Percentiles rank a stretch among this genome's conserved stretches.
phyloP scores from a whole-genome alignment of 495 filamentous ascomycete species.

The Penicillium flavigenum region DNA sequence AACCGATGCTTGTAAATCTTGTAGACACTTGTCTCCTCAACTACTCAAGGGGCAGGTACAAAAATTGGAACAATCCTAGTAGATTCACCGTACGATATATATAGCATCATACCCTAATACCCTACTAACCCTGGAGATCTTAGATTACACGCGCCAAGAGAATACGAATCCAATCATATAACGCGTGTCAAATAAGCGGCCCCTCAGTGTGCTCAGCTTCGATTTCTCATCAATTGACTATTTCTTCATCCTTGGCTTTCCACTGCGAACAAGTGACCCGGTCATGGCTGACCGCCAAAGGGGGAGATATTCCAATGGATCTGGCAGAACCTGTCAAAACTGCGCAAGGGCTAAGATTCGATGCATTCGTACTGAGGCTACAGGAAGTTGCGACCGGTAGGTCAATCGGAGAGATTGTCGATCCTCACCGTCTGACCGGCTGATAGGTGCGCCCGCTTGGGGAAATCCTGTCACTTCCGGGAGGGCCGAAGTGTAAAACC shows the following conservation, averaged over 20 bases:
- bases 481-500: neutral
- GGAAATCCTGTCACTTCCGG: constrained; percentile 20
- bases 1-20: neutral
- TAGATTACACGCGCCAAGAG: neutral
- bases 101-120: neutral
- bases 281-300: neutral
- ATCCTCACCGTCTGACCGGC: neutral
- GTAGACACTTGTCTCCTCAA: neutral
- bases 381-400: constrained; percentile 18
- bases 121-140: neutral
- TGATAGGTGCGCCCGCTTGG: constrained; percentile 17
- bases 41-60: neutral
- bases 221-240: neutral
- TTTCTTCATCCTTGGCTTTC: neutral
- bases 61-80: neutral
- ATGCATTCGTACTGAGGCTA: constrained; percentile 11
- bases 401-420: neutral
- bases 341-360: constrained; percentile 26
- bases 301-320: constrained; percentile 1
- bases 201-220: neutral
- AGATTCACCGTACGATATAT: neutral
- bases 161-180: neutral
- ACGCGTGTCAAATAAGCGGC: neutral
- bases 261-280: neutral
- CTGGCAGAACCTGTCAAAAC: constrained; percentile 24